Evolutionary conservation across 1,139 yeast species (phyloP).

Genomic region (Candida sp.): DNA sequence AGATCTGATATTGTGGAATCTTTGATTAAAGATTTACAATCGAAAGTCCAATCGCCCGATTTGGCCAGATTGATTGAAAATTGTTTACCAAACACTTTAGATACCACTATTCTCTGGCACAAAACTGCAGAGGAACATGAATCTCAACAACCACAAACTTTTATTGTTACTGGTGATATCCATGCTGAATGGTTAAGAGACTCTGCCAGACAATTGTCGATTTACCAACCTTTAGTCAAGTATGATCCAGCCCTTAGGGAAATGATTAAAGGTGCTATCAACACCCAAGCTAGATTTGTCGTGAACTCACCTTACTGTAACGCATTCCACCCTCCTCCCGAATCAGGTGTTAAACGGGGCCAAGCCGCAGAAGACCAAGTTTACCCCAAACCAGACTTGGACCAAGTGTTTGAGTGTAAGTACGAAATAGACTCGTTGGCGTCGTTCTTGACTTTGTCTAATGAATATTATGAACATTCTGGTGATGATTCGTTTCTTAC

Average conservation of each 20-base stretch:
- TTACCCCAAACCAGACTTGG: conserved; percentile 67
- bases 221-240: conserved; percentile 60
- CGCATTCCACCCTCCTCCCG: conserved; percentile 85
- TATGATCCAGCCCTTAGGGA: conserved; percentile 48
- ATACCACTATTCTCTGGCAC: conserved; percentile 84
- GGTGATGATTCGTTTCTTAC: conserved; percentile 53
- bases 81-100: conserved; percentile 83
- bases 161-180: conserved; percentile 86
- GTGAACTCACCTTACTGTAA: conserved; percentile 74
- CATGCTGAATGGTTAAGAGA: conserved; percentile 92
- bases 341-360: conserved; percentile 50
- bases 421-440: conserved; percentile 88
- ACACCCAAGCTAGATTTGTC: conserved; percentile 69
- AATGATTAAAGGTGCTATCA: conserved; percentile 73
- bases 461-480: conserved; percentile 60
- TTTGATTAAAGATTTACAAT: conserved; percentile 52
- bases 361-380: conserved; percentile 64
- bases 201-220: conserved; percentile 79
- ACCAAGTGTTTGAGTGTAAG: conserved; percentile 80
- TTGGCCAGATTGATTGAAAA: conserved; percentile 76
- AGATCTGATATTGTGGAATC: conserved; percentile 58
- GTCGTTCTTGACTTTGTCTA: conserved; percentile 70
- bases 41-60: conserved; percentile 55
- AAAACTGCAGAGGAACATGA: conserved; percentile 14
- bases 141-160: conserved; percentile 29